Base-by-base conservation (phyloP, 495 filamentous ascomycete species). In the Penicillium malachiteum region DNA sequence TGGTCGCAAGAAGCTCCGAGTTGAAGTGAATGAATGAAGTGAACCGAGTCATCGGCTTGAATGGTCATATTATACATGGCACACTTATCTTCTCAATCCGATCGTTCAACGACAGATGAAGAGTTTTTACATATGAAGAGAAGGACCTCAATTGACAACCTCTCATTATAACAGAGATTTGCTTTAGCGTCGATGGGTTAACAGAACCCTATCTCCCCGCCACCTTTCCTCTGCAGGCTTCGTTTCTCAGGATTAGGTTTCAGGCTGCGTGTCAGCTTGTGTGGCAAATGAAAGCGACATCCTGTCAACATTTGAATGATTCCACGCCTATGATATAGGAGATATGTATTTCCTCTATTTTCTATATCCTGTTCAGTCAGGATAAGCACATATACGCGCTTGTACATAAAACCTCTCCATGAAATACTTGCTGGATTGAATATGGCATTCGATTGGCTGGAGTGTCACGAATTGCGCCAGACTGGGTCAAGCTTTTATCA, bases 1-100 rank as follows among this genome's bases (percentile, higher is more conserved):
- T 77, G 74, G 74, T 47, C 73, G 16, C 60, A 66, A 47, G 65
- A 68, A 10, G 52, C 52, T 33, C 58, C 63, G 7, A 64, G 59
- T 40, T 66, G 63, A 63, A 33, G 9, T 17, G 26, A 31, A 18
- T 4, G n/a, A 11, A 9, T 10, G 26, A 13, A 33, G 10, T 32
- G 9, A 32, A 32, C 26, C 7, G 9, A 13, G 12, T 37, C 7
- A 26, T 41, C 12, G 14, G 12, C 39, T 13, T n/a, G 39, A 7
- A 5, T 10, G 11, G 39, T 14, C 39, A 14, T 10, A 37, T 9
- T 37, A 13, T 26, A 26, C 4, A 26, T 26, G 21, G 21, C 21
- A 26, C 12, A 26, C 35, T 38, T 5, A 38, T 10, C 8, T 11
- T 11, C 41, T 26, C 41, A 3, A 13, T 11, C 16, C 5, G 13